These are phyloP conservation scores for Acer saccharum DNA, from an alignment of 345 rosid genomes.

Conservation along the genomic window DNA sequence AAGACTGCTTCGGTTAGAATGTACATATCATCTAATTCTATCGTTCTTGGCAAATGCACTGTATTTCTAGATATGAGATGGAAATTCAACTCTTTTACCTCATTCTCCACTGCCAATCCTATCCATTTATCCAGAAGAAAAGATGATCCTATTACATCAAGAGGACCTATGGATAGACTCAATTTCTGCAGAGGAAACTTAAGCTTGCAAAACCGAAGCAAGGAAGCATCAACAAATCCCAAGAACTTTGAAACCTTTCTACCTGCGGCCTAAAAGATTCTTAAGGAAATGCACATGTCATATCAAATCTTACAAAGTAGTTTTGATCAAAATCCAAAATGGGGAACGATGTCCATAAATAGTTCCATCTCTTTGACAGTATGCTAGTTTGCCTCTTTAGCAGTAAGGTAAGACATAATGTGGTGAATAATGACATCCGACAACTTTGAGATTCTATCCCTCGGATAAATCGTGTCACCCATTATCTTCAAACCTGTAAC, in stretches of 20 bases:
- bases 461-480: background rate
- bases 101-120: background rate
- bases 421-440: too few relatives aligned
- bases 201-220: background rate
- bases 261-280: too few relatives aligned
- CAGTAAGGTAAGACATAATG: background rate
- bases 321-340: slow-evolving; percentile 3
- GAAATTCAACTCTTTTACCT: background rate
- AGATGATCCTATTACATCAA: background rate
- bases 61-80: too few relatives aligned
- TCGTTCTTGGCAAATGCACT: background rate
- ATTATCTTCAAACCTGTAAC: too few relatives aligned
- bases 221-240: background rate
- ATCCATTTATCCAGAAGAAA: background rate
- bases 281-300: too few relatives aligned
- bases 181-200: background rate
- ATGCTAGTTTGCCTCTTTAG: background rate
- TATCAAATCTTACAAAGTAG: background rate
- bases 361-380: slow-evolving; percentile 9
- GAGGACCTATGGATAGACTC: background rate
- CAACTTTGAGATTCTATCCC: background rate
- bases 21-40: background rate
- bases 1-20: background rate
- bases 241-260: background rate
- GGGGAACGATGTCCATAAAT: background rate